Conservation (phyloP, 768 basidiomycete species). For the Mycena vitilis region DNA sequence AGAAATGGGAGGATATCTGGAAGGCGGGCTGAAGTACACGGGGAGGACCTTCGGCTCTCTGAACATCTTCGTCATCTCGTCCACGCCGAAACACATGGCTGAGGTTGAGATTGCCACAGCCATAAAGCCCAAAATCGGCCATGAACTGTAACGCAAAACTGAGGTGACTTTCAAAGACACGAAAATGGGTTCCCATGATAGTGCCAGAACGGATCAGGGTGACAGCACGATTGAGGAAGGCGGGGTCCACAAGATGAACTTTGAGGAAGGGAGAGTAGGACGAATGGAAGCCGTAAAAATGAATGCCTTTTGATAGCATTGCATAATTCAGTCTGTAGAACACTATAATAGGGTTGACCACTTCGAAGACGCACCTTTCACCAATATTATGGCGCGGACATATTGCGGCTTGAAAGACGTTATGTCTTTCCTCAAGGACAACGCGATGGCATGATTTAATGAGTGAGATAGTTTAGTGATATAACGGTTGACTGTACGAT, state of each 20-base stretch:
- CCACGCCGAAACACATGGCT: constrained; percentile 73
- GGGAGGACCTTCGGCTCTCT: constrained; percentile 37
- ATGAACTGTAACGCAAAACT: constrained; percentile 91
- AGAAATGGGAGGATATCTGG: constrained; percentile 66
- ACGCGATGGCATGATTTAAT: constrained; percentile 86
- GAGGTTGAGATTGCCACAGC: constrained; percentile 91
- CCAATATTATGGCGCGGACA: constrained; percentile 82
- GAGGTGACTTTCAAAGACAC: constrained; percentile 91
- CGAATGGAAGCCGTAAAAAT: constrained; percentile 95
- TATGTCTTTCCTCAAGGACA: constrained; percentile 83
- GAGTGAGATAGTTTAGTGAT: constrained; percentile 76
- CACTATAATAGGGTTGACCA: neutral
- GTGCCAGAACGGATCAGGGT: constrained; percentile 86
- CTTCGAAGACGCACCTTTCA: constrained; percentile 71
- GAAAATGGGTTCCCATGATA: constrained; percentile 83
- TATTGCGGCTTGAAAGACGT: constrained; percentile 68
- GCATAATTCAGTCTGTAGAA: neutral
- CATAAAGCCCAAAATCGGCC: constrained; percentile 94
- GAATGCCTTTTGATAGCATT: constrained; percentile 49
- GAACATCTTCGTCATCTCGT: constrained; percentile 48
- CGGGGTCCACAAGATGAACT: constrained; percentile 80
- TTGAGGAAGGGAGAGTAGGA: constrained; percentile 91
- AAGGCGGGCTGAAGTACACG: constrained; percentile 43
- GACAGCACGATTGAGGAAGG: constrained; percentile 72
- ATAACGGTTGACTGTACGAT: constrained; percentile 75